These are phyloP conservation scores for Chlamydomonas applanata DNA, from an alignment of 139 green algal genomes.

Conservation along the genomic window DNA sequence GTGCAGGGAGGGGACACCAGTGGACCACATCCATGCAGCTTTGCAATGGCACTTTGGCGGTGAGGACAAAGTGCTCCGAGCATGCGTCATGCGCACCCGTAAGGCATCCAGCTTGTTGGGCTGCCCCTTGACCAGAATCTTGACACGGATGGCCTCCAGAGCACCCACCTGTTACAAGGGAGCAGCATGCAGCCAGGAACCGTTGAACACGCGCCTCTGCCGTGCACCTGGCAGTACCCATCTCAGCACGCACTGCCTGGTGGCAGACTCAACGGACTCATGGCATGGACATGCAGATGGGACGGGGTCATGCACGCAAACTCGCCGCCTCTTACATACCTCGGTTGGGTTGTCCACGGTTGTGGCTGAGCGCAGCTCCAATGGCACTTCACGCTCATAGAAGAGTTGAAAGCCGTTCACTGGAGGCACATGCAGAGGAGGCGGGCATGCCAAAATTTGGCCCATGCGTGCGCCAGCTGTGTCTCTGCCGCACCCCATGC, in stretches of 20 bases:
- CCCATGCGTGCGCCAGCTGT: background rate
- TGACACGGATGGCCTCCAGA: slow-evolving; percentile 58
- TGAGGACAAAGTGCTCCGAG: no score
- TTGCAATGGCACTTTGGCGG: no score
- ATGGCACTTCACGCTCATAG: slow-evolving; percentile 69
- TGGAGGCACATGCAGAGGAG: slow-evolving; percentile 15
- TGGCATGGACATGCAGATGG: no score
- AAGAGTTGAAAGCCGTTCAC: slow-evolving; percentile 56
- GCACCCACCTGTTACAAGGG: slow-evolving; percentile 42
- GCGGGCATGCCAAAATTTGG: background rate
- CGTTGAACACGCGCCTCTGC: no score
- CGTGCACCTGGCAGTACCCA: no score
- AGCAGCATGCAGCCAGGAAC: background rate
- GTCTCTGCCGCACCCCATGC: background rate
- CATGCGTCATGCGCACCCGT: slow-evolving; percentile 15
- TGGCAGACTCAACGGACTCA: no score
- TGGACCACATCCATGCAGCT: no score
- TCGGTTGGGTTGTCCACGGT: slow-evolving; percentile 48
- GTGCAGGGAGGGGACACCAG: no score
- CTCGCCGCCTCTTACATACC: slow-evolving; percentile 11
- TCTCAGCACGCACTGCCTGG: no score
- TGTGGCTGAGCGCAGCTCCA: slow-evolving; percentile 56
- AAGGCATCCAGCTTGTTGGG: slow-evolving; percentile 27
- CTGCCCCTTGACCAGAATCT: slow-evolving; percentile 53
- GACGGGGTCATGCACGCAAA: no score